Percentiles rank a stretch among this genome's conserved stretches.
phyloP scores from a whole-genome alignment of 345 rosid species.

The Populus nigra region DNA sequence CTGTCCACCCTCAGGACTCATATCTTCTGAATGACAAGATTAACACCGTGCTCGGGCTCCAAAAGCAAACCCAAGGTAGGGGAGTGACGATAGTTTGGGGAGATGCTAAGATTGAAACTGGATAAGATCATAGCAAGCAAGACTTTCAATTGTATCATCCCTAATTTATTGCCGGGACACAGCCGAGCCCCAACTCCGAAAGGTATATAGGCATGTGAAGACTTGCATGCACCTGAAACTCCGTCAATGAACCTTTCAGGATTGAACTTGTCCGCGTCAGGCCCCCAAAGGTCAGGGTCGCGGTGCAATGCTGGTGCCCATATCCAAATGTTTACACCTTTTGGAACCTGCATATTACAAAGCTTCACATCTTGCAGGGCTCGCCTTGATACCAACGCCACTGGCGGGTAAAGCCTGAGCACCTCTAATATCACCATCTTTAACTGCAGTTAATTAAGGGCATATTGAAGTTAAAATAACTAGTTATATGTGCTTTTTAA shows the following conservation, averaged over 20 bases:
- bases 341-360: constrained; percentile 3
- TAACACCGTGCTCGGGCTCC: constrained; percentile 13
- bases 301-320: constrained; percentile 6
- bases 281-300: constrained; percentile 13
- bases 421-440: too few species aligned
- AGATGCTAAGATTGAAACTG: constrained; percentile 3
- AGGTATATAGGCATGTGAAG: not conserved
- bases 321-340: constrained; percentile 12
- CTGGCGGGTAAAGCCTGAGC: too few species aligned
- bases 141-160: not conserved
- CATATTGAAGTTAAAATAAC: too few species aligned
- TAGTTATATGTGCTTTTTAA: not conserved
- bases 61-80: constrained; percentile 4
- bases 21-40: not conserved
- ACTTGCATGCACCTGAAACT: not conserved
- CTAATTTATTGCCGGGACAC: not conserved
- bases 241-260: not conserved
- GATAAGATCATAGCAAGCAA: constrained; percentile 11
- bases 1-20: not conserved
- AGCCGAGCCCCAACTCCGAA: not conserved
- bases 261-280: constrained; percentile 5
- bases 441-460: not conserved
- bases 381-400: too few species aligned
- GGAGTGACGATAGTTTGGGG: constrained; percentile 18
- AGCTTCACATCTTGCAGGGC: constrained; percentile 15